Evolutionary conservation across 768 basidiomycete species (phyloP).

Genomic region (Podaxis pistillaris): DNA sequence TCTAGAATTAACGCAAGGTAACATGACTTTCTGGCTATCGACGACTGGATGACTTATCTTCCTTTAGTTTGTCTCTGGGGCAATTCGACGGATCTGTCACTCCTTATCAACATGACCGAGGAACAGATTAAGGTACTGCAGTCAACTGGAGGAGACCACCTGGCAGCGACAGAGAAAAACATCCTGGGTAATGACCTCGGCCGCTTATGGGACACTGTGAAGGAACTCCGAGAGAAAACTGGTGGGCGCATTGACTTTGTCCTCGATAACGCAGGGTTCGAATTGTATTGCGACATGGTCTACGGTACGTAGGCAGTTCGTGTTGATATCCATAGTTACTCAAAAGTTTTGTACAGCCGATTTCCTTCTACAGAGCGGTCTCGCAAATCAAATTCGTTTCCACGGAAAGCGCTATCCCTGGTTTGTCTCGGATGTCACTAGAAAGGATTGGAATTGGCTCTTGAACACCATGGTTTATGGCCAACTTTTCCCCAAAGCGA

Average conservation of each 20-base stretch:
- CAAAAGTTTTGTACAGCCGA: slow-evolving; percentile 59
- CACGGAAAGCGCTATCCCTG: slow-evolving; percentile 95
- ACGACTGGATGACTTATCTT: not conserved
- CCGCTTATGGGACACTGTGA: slow-evolving; percentile 72
- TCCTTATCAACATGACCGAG: slow-evolving; percentile 97
- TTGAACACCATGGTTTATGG: slow-evolving; percentile 87
- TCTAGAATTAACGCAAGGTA: slow-evolving; percentile 88
- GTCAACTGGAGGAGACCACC: slow-evolving; percentile 92
- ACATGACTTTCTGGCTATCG: not conserved
- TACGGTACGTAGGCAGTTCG: slow-evolving; percentile 52
- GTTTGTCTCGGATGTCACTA: slow-evolving; percentile 93
- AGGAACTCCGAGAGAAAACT: slow-evolving; percentile 64
- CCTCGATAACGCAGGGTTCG: slow-evolving; percentile 87
- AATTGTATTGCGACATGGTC: slow-evolving; percentile 84
- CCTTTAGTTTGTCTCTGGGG: slow-evolving; percentile 88
- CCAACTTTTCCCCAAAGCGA: slow-evolving; percentile 83
- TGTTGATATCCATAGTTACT: not conserved
- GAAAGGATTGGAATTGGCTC: slow-evolving; percentile 93
- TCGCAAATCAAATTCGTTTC: slow-evolving; percentile 83
- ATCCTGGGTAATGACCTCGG: slow-evolving; percentile 85
- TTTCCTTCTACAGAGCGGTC: slow-evolving; percentile 88
- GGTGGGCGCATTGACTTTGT: slow-evolving; percentile 79
- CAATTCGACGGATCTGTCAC: slow-evolving; percentile 92
- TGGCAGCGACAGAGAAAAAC: slow-evolving; percentile 95
- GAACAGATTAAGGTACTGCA: slow-evolving; percentile 97